A percentile compares a stretch with the other conserved stretches of the same genome.
These are phyloP conservation scores for Aspergillus niger DNA, from an alignment of 2,329 filamentous ascomycete species.

Conservation along the genomic window DNA sequence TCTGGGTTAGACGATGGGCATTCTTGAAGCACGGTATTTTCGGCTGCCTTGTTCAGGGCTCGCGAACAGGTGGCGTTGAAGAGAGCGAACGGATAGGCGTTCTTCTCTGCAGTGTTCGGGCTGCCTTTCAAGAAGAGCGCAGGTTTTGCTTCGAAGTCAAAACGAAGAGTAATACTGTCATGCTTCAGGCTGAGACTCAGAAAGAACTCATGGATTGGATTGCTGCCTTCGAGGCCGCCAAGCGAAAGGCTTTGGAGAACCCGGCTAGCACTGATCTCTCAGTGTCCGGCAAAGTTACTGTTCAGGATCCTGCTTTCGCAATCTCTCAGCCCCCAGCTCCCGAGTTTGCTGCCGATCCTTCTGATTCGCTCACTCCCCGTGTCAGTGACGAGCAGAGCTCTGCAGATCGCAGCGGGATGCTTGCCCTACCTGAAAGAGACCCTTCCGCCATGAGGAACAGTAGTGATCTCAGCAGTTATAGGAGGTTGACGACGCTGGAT, in stretches of 20 bases:
- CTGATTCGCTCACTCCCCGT: slow-evolving; percentile 64
- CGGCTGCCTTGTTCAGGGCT: slow-evolving; percentile 84
- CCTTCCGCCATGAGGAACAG: slow-evolving; percentile 64
- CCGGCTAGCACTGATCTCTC: slow-evolving; percentile 56
- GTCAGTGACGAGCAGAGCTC: slow-evolving; percentile 57
- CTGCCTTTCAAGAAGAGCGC: slow-evolving; percentile 87
- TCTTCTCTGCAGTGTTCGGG: slow-evolving; percentile 86
- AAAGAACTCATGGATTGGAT: slow-evolving; percentile 92
- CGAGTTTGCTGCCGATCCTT: slow-evolving; percentile 81
- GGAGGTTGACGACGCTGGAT: slow-evolving; percentile 55
- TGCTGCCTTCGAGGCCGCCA: slow-evolving; percentile 87
- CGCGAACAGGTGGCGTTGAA: slow-evolving; percentile 78
- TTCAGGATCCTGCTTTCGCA: slow-evolving; percentile 76
- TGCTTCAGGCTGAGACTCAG: slow-evolving; percentile 93
- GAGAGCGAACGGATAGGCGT: slow-evolving; percentile 97
- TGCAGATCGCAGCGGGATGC: slow-evolving; percentile 64
- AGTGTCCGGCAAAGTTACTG: slow-evolving; percentile 45
- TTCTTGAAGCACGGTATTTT: slow-evolving; percentile 96
- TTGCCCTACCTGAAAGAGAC: slow-evolving; percentile 67
- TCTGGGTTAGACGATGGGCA: slow-evolving; percentile 91
- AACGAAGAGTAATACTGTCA: slow-evolving; percentile 87
- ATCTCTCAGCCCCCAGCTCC: slow-evolving; percentile 85
- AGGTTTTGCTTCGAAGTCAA: slow-evolving; percentile 98
- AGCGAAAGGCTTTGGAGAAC: slow-evolving; percentile 85
- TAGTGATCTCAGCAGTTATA: slow-evolving; percentile 63